A percentile compares a stretch with the other conserved stretches of the same genome.
These are phyloP conservation scores for Aquilaria sinensis DNA, from an alignment of 345 rosid genomes.

Conservation along the genomic window DNA sequence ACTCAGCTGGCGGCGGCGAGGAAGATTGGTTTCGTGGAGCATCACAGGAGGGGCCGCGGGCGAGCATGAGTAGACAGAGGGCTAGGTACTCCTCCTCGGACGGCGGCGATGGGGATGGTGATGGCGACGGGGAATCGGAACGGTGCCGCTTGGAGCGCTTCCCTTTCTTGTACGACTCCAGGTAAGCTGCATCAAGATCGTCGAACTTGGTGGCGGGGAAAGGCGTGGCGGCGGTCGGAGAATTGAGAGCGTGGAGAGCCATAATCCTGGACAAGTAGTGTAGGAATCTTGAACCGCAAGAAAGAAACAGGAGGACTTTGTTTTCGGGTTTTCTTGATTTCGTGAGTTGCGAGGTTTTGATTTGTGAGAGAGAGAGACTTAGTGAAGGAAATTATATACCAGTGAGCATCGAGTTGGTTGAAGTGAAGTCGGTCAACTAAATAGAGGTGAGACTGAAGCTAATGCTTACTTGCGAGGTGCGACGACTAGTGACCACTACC, in stretches of 20 bases:
- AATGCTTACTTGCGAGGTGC: conserved; percentile 1
- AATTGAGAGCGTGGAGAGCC: conserved; percentile 73
- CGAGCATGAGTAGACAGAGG: conserved; percentile 79
- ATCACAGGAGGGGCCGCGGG: conserved; percentile 22
- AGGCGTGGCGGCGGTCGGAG: conserved; percentile 23
- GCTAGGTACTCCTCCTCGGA: conserved; percentile 71
- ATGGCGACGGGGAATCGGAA: conserved; percentile 21
- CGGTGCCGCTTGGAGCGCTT: conserved; percentile 62
- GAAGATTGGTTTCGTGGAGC: neutral
- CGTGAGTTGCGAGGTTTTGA: neutral
- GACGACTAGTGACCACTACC: conserved; percentile 30
- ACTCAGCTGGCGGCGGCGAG: conserved; percentile 17
- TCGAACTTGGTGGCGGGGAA: conserved; percentile 2
- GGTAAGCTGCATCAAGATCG: conserved; percentile 17
- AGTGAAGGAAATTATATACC: conserved; percentile 18
- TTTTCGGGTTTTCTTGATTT: neutral
- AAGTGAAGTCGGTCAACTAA: conserved; percentile 65
- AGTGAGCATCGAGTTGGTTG: conserved; percentile 29
- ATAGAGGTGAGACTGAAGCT: conserved; percentile 16
- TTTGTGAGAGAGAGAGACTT: conserved; percentile 8
- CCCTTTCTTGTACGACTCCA: conserved; percentile 57
- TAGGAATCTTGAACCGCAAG: neutral
- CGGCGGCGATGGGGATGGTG: conserved; percentile 4
- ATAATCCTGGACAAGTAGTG: conserved; percentile 16
- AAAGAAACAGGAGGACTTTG: neutral